phyloP scores from a whole-genome alignment of 228 moss, liverwort and hornwort genomes.

The Sphagnum magellanicum region DNA sequence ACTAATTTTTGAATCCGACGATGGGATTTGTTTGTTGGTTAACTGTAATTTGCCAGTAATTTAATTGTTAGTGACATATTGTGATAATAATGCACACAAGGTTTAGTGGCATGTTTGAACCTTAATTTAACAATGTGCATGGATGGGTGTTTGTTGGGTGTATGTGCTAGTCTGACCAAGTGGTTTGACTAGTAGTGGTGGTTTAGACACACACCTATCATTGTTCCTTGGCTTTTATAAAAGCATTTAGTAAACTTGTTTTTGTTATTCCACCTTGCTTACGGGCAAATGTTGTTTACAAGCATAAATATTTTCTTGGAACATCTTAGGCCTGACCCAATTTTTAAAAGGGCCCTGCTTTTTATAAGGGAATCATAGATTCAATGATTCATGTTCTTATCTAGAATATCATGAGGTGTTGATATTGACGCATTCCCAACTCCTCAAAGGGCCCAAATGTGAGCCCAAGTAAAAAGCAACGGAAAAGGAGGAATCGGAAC shows the following conservation, averaged over 20 bases:
- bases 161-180: slow-evolving; percentile 69
- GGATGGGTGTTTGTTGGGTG: slow-evolving; percentile 10
- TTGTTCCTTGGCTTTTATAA: slow-evolving; percentile 90
- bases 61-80: not conserved
- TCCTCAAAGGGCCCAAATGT: too few relatives aligned
- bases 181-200: slow-evolving; percentile 85
- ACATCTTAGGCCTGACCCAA: slow-evolving; percentile 96
- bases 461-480: too few relatives aligned
- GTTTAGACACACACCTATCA: slow-evolving; percentile 86
- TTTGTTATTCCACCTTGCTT: slow-evolving; percentile 61
- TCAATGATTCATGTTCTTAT: not conserved
- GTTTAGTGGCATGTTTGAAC: not conserved
- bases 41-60: not conserved
- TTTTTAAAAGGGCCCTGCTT: slow-evolving; percentile 64
- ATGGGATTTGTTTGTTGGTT: not conserved
- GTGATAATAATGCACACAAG: not conserved
- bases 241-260: not conserved
- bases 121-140: not conserved
- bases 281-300: slow-evolving; percentile 87
- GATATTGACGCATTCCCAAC: not conserved
- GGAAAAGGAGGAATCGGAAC: too few relatives aligned
- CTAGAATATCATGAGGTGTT: not conserved
- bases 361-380: not conserved
- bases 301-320: slow-evolving; percentile 88
- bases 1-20: not conserved